Evolutionary conservation across 805 yeast species (phyloP).

Genomic region (Cyberlindnera galapagoensis): DNA sequence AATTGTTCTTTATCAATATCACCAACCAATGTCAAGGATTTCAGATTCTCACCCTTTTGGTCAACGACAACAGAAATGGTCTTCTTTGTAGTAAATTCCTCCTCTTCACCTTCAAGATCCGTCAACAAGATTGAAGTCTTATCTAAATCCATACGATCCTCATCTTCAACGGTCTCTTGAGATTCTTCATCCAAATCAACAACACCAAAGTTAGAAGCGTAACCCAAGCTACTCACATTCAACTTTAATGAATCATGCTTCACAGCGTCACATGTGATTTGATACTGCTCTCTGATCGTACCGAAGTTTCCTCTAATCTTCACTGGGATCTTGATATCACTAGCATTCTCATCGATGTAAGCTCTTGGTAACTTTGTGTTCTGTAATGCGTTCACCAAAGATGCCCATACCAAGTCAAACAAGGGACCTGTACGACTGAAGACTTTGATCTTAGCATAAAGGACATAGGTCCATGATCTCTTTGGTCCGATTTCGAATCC

Average conservation of each 20-base stretch:
- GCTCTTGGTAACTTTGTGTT: conserved; percentile 60
- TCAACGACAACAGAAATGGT: conserved; percentile 41
- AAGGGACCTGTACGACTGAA: conserved; percentile 79
- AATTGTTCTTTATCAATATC: conserved; percentile 42
- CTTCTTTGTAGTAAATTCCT: conserved; percentile 54
- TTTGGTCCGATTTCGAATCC: conserved; percentile 31
- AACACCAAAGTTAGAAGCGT: conserved; percentile 52
- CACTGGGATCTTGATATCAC: conserved; percentile 44
- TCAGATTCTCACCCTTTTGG: conserved; percentile 27
- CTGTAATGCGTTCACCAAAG: conserved; percentile 56
- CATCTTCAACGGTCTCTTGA: conserved; percentile 23
- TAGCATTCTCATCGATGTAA: conserved; percentile 56
- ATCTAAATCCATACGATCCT: conserved; percentile 29
- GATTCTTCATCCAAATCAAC: conserved; percentile 36
- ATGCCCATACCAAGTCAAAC: conserved; percentile 68
- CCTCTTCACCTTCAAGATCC: conserved; percentile 83
- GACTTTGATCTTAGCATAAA: conserved; percentile 70
- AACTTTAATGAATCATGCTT: conserved; percentile 33
- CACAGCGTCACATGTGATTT: conserved; percentile 50
- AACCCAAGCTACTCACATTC: conserved; percentile 32
- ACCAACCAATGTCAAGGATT: conserved; percentile 42
- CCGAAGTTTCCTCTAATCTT: conserved; percentile 47
- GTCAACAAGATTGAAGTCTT: conserved; percentile 43
- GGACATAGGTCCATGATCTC: conserved; percentile 46
- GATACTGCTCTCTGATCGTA: conserved; percentile 40